Evolutionary conservation across 371 early-diverging fungal genomes (phyloP).

Genomic region (Dinochytrium kinnereticum): DNA sequence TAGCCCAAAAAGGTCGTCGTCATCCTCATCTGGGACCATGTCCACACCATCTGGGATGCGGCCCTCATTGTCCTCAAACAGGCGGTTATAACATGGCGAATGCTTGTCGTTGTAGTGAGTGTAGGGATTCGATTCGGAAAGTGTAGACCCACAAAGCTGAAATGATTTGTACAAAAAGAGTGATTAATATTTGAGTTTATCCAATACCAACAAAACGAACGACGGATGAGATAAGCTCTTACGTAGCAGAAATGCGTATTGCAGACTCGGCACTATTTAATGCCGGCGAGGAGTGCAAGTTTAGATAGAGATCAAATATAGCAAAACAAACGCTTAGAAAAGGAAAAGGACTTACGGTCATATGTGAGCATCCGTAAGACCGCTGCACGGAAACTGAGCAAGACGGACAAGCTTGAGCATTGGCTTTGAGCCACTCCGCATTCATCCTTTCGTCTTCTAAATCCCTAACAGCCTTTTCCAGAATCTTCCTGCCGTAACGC

Average conservation of each 20-base stretch:
- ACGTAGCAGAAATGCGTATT: slow-evolving; percentile 52
- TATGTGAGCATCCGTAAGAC: slow-evolving; percentile 7
- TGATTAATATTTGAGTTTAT: too few species aligned
- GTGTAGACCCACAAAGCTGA: slow-evolving; percentile 38
- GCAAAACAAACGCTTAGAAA: not conserved
- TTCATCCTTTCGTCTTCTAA: slow-evolving; percentile 34
- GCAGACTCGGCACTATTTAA: slow-evolving; percentile 41
- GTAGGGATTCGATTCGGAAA: slow-evolving; percentile 40
- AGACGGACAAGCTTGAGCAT: slow-evolving; percentile 46
- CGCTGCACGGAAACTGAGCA: slow-evolving; percentile 3
- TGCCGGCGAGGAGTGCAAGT: not conserved
- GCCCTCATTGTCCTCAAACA: slow-evolving; percentile 40
- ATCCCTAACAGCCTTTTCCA: slow-evolving; percentile 35
- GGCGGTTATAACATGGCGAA: slow-evolving; percentile 35
- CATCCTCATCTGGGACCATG: not conserved
- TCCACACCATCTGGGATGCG: not conserved
- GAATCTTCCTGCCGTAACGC: slow-evolving; percentile 43
- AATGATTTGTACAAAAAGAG: not conserved
- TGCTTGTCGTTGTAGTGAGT: slow-evolving; percentile 36
- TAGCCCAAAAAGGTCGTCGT: too few species aligned
- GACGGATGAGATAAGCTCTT: not conserved
- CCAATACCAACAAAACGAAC: too few species aligned
- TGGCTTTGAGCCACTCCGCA: slow-evolving; percentile 24
- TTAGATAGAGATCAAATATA: not conserved
- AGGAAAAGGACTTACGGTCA: not conserved